phyloP scores from a whole-genome alignment of 495 filamentous ascomycete genomes.

The Aspergillus cavernicola region DNA sequence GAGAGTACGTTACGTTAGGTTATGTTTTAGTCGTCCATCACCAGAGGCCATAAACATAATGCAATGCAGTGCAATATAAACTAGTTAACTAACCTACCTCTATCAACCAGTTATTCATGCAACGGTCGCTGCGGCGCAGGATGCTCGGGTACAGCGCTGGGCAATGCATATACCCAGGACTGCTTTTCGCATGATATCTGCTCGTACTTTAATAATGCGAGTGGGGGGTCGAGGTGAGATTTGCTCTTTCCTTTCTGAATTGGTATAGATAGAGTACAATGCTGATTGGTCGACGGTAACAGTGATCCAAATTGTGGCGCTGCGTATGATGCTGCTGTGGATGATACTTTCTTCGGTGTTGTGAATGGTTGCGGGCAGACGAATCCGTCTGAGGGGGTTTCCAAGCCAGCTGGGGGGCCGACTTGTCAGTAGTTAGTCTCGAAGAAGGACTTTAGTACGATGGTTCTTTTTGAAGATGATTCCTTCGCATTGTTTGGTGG shows the following conservation, averaged over 20 bases:
- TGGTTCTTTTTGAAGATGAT: too few species aligned
- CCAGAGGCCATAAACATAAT: background rate
- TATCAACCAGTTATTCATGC: constrained; percentile 12
- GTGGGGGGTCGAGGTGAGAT: constrained; percentile 13
- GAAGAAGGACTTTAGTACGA: too few species aligned
- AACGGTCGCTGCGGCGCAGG: constrained; percentile 16
- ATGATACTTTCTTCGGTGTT: constrained; percentile 6
- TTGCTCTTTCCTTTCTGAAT: background rate
- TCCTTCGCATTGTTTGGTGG: too few species aligned
- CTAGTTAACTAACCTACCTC: background rate
- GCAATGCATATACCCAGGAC: constrained; percentile 14
- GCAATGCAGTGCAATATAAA: background rate
- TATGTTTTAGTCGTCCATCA: background rate
- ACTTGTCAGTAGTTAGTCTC: constrained; percentile 2
- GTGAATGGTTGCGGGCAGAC: constrained; percentile 13
- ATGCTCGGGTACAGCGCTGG: constrained; percentile 6
- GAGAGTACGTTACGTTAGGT: constrained; percentile 7
- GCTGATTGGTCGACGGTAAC: background rate
- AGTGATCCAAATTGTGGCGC: constrained; percentile 14
- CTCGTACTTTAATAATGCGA: constrained; percentile 13
- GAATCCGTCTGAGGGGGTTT: constrained; percentile 7
- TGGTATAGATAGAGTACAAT: background rate
- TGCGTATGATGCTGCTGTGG: constrained; percentile 9
- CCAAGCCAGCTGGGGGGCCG: background rate
- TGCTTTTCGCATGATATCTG: constrained; percentile 18